phyloP scores from a whole-genome alignment of 768 basidiomycete genomes.

The Pisolithus microcarpus region DNA sequence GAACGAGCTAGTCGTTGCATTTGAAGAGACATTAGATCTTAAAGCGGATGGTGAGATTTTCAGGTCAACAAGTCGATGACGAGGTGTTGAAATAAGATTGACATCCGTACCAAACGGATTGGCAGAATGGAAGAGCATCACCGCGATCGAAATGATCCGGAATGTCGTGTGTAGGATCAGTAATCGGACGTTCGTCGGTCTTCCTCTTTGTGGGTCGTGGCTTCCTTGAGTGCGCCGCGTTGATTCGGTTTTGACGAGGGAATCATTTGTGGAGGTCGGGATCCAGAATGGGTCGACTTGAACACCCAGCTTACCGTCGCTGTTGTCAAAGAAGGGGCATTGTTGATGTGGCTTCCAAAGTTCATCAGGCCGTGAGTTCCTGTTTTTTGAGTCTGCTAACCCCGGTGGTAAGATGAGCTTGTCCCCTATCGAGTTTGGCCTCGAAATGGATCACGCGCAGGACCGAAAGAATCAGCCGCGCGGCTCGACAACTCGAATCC shows the following conservation, averaged over 20 bases:
- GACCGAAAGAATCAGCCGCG: slow-evolving; percentile 1
- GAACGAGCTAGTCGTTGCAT: slow-evolving; percentile 38
- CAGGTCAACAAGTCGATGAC: too few species aligned
- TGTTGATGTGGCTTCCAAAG: slow-evolving; percentile 26
- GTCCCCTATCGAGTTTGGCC: slow-evolving; percentile 9
- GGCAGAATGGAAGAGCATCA: slow-evolving; percentile 36
- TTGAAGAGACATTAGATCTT: slow-evolving; percentile 31
- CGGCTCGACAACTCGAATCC: slow-evolving; percentile 17
- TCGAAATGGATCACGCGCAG: slow-evolving; percentile 9
- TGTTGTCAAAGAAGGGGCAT: slow-evolving; percentile 11
- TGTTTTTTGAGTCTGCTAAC: not conserved
- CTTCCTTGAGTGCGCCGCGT: not conserved
- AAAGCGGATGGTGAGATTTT: slow-evolving; percentile 9
- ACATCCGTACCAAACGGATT: not conserved
- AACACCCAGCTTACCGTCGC: slow-evolving; percentile 27
- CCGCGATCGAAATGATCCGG: slow-evolving; percentile 19
- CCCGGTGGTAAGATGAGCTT: not conserved
- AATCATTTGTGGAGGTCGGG: slow-evolving; percentile 26
- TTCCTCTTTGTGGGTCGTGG: slow-evolving; percentile 37
- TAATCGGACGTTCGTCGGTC: slow-evolving; percentile 44
- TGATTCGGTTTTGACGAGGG: not conserved
- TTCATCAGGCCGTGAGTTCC: slow-evolving; percentile 25
- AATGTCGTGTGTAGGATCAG: slow-evolving; percentile 34
- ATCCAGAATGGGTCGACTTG: slow-evolving; percentile 30
- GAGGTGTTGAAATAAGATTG: too few species aligned